Percentiles rank a stretch among this genome's conserved stretches.
phyloP scores from a whole-genome alignment of 164 flowering plant genomes.

The Umbellularia californica region DNA sequence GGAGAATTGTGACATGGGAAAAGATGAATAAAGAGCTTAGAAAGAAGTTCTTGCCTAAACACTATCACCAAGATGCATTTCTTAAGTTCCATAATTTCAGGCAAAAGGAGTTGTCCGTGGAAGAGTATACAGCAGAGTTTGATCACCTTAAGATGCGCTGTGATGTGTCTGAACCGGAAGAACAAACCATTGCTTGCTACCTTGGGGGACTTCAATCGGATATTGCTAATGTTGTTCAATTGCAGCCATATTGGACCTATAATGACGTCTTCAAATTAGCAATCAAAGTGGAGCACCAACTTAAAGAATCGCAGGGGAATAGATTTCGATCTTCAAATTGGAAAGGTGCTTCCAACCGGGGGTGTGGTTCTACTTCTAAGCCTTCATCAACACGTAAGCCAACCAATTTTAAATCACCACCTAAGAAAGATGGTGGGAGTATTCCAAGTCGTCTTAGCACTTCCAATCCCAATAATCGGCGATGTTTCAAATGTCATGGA shows the following conservation, averaged over 20 bases:
- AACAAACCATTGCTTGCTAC: too few species aligned
- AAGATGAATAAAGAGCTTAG: background rate
- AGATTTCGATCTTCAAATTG: background rate
- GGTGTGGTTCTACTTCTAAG: too few species aligned
- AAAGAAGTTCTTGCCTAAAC: background rate
- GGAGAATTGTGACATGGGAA: background rate
- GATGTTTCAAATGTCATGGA: background rate
- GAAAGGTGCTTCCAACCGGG: background rate
- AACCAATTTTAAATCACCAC: too few species aligned
- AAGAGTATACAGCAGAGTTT: background rate
- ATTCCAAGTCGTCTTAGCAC: too few species aligned
- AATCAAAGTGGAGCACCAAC: background rate
- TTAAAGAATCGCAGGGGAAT: background rate
- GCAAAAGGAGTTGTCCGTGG: background rate
- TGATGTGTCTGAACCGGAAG: too few species aligned
- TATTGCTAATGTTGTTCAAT: background rate
- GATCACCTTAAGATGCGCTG: background rate
- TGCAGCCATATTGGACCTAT: background rate
- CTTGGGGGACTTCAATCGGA: background rate
- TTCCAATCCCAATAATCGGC: too few species aligned
- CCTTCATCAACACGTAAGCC: too few species aligned
- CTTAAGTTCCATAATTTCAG: background rate
- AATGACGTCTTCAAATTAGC: background rate
- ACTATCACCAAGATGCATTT: background rate
- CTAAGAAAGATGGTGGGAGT: too few species aligned